phyloP scores from a whole-genome alignment of 352 stramenopile species.

The Phytophthora cryptogea region DNA sequence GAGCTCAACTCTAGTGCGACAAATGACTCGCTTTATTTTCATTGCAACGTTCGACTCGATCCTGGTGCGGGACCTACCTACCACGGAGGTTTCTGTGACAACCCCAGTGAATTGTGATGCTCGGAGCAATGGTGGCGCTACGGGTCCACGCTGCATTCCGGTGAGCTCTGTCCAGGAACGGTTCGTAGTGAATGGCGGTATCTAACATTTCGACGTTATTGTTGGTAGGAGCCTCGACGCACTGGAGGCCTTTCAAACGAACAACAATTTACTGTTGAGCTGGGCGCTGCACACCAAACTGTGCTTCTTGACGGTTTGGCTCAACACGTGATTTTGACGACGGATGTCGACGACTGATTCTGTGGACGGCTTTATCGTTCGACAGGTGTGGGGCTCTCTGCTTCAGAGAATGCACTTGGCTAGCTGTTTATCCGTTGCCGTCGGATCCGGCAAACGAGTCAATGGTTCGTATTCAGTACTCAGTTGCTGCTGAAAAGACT shows the following conservation, averaged over 20 bases:
- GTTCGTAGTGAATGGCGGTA: not conserved
- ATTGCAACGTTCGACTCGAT: conserved; percentile 12
- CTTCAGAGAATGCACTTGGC: conserved; percentile 18
- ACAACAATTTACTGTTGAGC: conserved; percentile 21
- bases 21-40: conserved; percentile 8
- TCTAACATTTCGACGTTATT: not conserved
- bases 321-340: conserved; percentile 1
- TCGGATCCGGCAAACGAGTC: conserved; percentile 9
- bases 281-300: conserved; percentile 13
- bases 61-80: conserved; percentile 4
- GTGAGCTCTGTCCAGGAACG: conserved; percentile 1
- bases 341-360: conserved; percentile 2
- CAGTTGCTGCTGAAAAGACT: conserved; percentile 21
- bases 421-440: conserved; percentile 7
- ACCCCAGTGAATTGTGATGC: conserved; percentile 18
- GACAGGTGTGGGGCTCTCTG: conserved; percentile 22
- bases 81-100: conserved; percentile 7
- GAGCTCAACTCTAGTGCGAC: not conserved
- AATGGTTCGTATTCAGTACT: conserved; percentile 16
- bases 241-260: not conserved
- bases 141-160: not conserved
- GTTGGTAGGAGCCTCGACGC: not conserved
- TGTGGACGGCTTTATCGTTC: conserved; percentile 20
- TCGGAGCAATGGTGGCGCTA: not conserved
- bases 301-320: conserved; percentile 24